Evolutionary conservation across 2,329 filamentous ascomycete genomes (phyloP).

Genomic region (Stagonosporopsis rhizophila): DNA sequence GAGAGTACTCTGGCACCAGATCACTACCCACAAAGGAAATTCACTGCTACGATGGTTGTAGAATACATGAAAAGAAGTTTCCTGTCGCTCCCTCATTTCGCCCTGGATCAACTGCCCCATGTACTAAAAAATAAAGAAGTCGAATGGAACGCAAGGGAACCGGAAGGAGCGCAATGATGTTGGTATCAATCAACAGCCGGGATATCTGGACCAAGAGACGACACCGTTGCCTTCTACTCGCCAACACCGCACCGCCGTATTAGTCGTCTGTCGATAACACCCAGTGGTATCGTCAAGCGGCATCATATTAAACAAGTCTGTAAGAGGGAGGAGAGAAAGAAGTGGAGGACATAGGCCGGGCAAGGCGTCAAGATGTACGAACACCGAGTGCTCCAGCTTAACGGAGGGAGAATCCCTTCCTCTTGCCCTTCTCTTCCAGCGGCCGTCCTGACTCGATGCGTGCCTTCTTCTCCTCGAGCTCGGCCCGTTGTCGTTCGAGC

Average conservation of each 20-base stretch:
- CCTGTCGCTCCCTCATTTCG: slow-evolving; percentile 40
- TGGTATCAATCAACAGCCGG: slow-evolving; percentile 54
- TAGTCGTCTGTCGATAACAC: slow-evolving; percentile 49
- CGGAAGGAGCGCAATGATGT: slow-evolving; percentile 52
- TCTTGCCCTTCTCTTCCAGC: slow-evolving; percentile 96
- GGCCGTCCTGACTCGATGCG: slow-evolving; percentile 94
- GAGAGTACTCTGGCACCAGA: background rate
- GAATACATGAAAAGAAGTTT: slow-evolving; percentile 51
- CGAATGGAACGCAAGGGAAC: slow-evolving; percentile 42
- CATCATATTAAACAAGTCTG: slow-evolving; percentile 52
- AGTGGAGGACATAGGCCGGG: slow-evolving; percentile 41
- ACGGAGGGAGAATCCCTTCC: slow-evolving; percentile 98
- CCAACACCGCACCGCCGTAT: slow-evolving; percentile 45
- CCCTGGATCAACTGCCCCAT: slow-evolving; percentile 42
- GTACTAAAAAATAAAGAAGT: slow-evolving; percentile 49
- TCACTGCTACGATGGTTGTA: slow-evolving; percentile 51
- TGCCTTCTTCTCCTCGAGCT: slow-evolving; percentile 98
- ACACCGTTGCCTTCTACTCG: slow-evolving; percentile 40
- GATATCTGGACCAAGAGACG: slow-evolving; percentile 47
- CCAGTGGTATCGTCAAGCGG: slow-evolving; percentile 50
- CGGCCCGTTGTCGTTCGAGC: slow-evolving; percentile 89
- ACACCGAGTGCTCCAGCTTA: slow-evolving; percentile 55
- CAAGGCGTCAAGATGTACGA: slow-evolving; percentile 31
- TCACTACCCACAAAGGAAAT: slow-evolving; percentile 48
- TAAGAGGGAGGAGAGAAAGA: slow-evolving; percentile 48